Percentiles rank a stretch among this genome's conserved stretches.
phyloP scores from a whole-genome alignment of 1,284 basidiomycete species.

The Pseudozyma sp. region DNA sequence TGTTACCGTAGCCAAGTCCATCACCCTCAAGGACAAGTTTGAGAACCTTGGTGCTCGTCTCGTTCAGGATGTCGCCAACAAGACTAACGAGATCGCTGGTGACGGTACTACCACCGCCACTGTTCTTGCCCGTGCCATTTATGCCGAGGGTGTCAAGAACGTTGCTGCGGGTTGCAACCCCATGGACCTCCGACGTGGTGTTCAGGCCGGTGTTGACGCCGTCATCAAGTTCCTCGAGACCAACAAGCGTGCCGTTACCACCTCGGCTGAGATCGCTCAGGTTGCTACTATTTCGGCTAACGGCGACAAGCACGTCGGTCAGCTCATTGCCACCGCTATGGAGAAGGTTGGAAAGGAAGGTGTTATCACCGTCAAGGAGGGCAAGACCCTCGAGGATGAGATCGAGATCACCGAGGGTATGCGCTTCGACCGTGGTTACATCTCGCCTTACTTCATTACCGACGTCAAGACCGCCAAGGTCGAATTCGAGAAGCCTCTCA shows the following conservation, averaged over 20 bases:
- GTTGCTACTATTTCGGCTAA: constrained; percentile 99
- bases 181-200: constrained; percentile 96
- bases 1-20: constrained; percentile 96
- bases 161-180: constrained; percentile 99
- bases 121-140: constrained; percentile 95
- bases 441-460: constrained; percentile 98
- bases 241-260: constrained; percentile 94
- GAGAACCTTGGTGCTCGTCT: constrained; percentile 99
- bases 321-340: constrained; percentile 98
- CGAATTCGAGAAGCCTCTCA: constrained; percentile 95
- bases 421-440: constrained; percentile 99
- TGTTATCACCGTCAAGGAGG: constrained; percentile 99
- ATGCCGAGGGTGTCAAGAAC: constrained; percentile 98
- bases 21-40: constrained; percentile 95
- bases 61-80: constrained; percentile 93
- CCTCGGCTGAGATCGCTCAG: constrained; percentile 95
- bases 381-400: constrained; percentile 94
- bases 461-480: constrained; percentile 96
- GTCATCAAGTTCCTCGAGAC: constrained; percentile 91
- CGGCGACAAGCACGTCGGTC: constrained; percentile 92
- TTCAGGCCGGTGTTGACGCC: constrained; percentile 94
- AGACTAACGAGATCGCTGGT: constrained; percentile 97
- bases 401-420: constrained; percentile 99
- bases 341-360: constrained; percentile 99
- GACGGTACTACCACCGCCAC: constrained; percentile 99